Base-by-base conservation (phyloP, 768 basidiomycete genomes). In the Tephrocybe sp. region DNA sequence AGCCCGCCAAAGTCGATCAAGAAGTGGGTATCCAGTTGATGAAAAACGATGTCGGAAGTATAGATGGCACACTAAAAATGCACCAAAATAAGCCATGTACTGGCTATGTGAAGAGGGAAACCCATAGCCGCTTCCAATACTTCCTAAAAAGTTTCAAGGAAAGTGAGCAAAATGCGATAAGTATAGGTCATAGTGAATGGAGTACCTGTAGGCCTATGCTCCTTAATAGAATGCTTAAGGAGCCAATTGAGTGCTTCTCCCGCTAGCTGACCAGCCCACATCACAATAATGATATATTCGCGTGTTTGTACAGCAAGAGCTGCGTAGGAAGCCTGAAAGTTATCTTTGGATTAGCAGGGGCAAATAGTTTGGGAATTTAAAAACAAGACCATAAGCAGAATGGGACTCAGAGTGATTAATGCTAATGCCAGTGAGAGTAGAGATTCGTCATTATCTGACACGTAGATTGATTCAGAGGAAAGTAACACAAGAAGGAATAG, bases 101-200 rank as follows among this genome's bases (percentile, higher is more conserved):
- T 93, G 91, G 66, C 88, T 89, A 62, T 93, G 91, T 12, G 89
- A 91, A 0, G 90, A 92, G 0, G 91, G 91, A 59, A 92, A 92
- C 6, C 89, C 91, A 62, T 91, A 92, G 12, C 90, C 90, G 48
- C 77, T 77, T 16, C 84, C 85, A 41, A 81, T 65, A 49, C 74
- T 76, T 38, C 74, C 85, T 85, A 11, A 45, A 41, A 17, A 17
- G 47, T 17, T 12, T 9, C 3, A 39, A 9, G 42, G 11, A 34
- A 8, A 23, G 3, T 3, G 32, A 11, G 39, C 10, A 7, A 14
- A 9, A 4, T 17, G 16, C 9, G 14, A 22, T 10, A 16, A 30
- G 19, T 8, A 13, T 17, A 10, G 4, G 3, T 7, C 26, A 26
- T 26, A 10, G 14, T 19, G 14, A 30, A 42, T 20, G 7, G 68